phyloP scores from a whole-genome alignment of 805 yeast species.

The Zygoascus ofunaensis region DNA sequence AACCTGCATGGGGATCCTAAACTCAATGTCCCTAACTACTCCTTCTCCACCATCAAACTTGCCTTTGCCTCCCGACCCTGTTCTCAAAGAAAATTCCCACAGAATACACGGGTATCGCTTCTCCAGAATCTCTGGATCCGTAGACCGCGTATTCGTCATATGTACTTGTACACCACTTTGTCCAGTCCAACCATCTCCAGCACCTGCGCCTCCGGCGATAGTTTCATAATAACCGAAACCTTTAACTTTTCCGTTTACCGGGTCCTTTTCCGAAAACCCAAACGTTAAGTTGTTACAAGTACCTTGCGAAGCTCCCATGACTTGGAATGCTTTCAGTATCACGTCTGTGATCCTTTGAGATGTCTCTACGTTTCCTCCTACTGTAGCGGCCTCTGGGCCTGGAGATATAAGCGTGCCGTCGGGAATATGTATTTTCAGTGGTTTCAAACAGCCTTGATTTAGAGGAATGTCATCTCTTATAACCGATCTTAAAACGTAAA shows the following conservation, averaged over 20 bases:
- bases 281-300: constrained; percentile 91
- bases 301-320: constrained; percentile 94
- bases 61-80: constrained; percentile 76
- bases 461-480: constrained; percentile 84
- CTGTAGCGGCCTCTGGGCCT: constrained; percentile 79
- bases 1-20: constrained; percentile 59
- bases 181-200: constrained; percentile 80
- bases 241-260: constrained; percentile 36
- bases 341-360: constrained; percentile 91
- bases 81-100: constrained; percentile 60
- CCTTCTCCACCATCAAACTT: constrained; percentile 74
- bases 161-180: constrained; percentile 87
- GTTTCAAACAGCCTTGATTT: constrained; percentile 85
- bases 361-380: constrained; percentile 91
- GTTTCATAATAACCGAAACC: constrained; percentile 92
- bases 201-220: constrained; percentile 94
- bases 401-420: constrained; percentile 62
- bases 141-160: constrained; percentile 88
- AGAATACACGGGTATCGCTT: constrained; percentile 78
- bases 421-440: constrained; percentile 61
- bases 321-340: constrained; percentile 73
- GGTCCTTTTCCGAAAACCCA: constrained; percentile 52
- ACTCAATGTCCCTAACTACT: constrained; percentile 75
- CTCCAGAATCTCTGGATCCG: constrained; percentile 85
- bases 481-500: constrained; percentile 77